phyloP scores from a whole-genome alignment of 2,329 filamentous ascomycete species.

The Cordyceps cateniannulata region DNA sequence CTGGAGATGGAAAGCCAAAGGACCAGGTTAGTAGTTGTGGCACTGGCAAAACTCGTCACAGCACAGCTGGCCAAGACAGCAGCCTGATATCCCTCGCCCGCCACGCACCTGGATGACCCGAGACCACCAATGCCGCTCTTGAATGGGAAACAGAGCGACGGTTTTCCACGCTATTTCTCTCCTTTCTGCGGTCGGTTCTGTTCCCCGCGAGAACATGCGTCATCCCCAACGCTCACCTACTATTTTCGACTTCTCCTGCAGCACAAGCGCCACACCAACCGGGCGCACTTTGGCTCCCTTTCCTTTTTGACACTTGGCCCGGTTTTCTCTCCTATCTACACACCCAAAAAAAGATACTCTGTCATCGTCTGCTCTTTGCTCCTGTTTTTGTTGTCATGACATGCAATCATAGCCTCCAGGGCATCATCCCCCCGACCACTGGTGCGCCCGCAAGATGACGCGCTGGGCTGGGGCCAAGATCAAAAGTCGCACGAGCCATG shows the following conservation, averaged over 20 bases:
- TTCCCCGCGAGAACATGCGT: background rate
- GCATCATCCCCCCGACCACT: background rate
- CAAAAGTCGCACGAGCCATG: background rate
- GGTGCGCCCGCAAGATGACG: background rate
- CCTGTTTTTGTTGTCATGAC: background rate
- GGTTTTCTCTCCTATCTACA: background rate
- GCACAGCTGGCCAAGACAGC: background rate
- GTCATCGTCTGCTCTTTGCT: background rate
- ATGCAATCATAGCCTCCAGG: background rate
- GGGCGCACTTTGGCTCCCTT: background rate
- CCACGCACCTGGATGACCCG: too few relatives aligned
- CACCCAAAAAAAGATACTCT: background rate
- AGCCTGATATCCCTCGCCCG: background rate
- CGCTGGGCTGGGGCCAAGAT: background rate
- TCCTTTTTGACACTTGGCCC: background rate
- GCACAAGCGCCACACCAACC: background rate
- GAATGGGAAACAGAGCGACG: background rate
- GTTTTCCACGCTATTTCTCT: too few relatives aligned
- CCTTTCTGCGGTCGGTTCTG: background rate
- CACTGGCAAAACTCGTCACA: too few relatives aligned
- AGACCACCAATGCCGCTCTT: background rate
- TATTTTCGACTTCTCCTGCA: constrained; percentile 6
- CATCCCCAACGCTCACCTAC: background rate
- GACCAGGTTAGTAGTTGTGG: too few relatives aligned
- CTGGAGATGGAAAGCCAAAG: too few relatives aligned